phyloP scores from a whole-genome alignment of 2,329 filamentous ascomycete genomes.

The Hymenoscyphus fructigenus region DNA sequence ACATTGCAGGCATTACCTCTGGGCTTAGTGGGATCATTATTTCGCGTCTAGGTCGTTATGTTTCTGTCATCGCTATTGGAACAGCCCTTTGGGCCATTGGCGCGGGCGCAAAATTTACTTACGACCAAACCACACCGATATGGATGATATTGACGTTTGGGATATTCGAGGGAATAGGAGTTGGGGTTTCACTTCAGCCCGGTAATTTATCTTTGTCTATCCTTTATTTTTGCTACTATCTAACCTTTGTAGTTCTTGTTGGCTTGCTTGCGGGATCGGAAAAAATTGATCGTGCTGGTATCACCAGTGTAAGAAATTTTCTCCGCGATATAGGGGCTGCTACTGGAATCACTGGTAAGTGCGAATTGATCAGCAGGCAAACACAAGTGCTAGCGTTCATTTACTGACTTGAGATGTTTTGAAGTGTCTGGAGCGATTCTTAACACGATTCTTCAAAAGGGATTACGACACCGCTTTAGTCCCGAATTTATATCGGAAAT shows the following conservation, averaged over 20 bases:
- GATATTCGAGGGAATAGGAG: not conserved
- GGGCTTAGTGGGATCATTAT: conserved; percentile 5
- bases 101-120: not conserved
- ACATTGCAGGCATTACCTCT: not conserved
- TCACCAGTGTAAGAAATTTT: conserved; percentile 33
- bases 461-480: not conserved
- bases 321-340: conserved; percentile 32
- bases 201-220: not conserved
- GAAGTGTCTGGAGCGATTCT: conserved; percentile 12
- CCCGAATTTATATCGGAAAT: not conserved
- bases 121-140: not conserved
- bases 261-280: conserved; percentile 31
- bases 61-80: not conserved
- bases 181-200: conserved; percentile 17
- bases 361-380: not conserved
- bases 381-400: too few relatives aligned
- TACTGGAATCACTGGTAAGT: conserved; percentile 20
- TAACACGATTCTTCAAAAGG: conserved; percentile 11
- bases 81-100: not conserved
- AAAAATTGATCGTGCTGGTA: conserved; percentile 32
- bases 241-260: conserved; percentile 26
- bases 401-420: not conserved
- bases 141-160: conserved; percentile 3
- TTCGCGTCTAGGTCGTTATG: not conserved
- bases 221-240: not conserved